These are phyloP conservation scores for Gossypium arboreum DNA, from an alignment of 345 rosid species.

Conservation along the genomic window DNA sequence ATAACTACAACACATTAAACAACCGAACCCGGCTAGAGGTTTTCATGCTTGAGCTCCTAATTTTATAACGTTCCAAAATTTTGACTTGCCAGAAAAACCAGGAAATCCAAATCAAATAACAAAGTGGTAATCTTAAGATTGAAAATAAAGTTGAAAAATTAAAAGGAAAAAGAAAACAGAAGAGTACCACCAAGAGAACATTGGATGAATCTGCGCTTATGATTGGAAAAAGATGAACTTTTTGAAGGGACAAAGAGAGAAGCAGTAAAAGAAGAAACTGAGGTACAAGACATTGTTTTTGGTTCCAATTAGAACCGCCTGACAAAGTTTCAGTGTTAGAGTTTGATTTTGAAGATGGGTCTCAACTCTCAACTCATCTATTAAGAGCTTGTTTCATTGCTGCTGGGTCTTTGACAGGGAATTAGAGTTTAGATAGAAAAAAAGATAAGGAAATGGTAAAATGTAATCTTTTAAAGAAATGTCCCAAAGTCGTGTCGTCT, in stretches of 20 bases:
- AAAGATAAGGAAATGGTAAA: slow-evolving; percentile 25
- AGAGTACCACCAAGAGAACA: slow-evolving; percentile 64
- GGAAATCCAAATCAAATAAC: slow-evolving; percentile 6
- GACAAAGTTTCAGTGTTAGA: not conserved
- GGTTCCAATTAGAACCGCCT: not conserved
- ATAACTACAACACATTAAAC: not conserved
- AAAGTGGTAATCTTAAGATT: not conserved
- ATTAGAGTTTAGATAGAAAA: not conserved
- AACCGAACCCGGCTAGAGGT: not conserved
- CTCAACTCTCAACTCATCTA: not conserved
- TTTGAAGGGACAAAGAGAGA: slow-evolving; percentile 36
- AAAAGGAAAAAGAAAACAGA: not conserved
- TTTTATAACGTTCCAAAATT: not conserved
- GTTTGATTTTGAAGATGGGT: not conserved
- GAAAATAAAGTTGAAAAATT: not conserved
- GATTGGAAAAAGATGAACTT: slow-evolving; percentile 25
- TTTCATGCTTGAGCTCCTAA: not conserved
- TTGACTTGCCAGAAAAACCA: not conserved
- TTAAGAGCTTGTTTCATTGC: not conserved
- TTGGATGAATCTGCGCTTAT: slow-evolving; percentile 42
- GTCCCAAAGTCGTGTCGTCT: not conserved
- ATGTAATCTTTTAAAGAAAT: slow-evolving; percentile 1
- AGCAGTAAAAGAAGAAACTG: slow-evolving; percentile 43
- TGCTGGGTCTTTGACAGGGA: not conserved
- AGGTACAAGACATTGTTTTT: slow-evolving; percentile 40